Evolutionary conservation across 805 yeast species (phyloP).

Genomic region (Starmerella geochares): DNA sequence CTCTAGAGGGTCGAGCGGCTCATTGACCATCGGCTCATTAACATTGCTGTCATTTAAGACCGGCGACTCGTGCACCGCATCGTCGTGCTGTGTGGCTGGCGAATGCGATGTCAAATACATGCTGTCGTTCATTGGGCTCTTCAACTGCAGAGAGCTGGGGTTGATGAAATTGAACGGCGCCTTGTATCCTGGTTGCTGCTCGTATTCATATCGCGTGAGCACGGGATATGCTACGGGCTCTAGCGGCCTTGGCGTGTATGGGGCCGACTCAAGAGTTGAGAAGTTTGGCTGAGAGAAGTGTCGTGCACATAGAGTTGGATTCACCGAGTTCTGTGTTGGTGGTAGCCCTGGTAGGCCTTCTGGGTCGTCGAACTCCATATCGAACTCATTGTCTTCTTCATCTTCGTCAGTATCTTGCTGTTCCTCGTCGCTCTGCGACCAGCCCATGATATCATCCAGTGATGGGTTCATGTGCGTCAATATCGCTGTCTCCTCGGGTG

Average conservation of each 20-base stretch:
- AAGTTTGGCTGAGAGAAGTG: slow-evolving; percentile 17
- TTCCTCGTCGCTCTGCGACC: slow-evolving; percentile 23
- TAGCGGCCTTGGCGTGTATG: slow-evolving; percentile 10
- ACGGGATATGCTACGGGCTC: neutral
- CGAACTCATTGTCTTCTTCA: slow-evolving; percentile 23
- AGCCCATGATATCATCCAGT: slow-evolving; percentile 18
- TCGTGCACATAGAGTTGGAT: slow-evolving; percentile 9
- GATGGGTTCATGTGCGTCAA: slow-evolving; percentile 5
- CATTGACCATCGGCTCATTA: neutral
- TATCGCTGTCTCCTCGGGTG: slow-evolving; percentile 20
- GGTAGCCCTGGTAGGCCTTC: slow-evolving; percentile 12
- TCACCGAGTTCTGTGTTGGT: slow-evolving; percentile 2
- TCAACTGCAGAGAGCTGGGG: slow-evolving; percentile 20
- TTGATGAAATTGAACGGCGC: slow-evolving; percentile 17
- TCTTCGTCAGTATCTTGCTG: slow-evolving; percentile 25
- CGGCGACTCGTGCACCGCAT: neutral
- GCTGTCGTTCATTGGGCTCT: neutral
- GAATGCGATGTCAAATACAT: neutral
- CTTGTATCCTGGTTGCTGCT: slow-evolving; percentile 8
- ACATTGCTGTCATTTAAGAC: neutral
- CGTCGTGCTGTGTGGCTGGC: neutral
- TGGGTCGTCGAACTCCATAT: slow-evolving; percentile 20
- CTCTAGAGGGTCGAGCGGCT: neutral
- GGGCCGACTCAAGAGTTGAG: slow-evolving; percentile 4
- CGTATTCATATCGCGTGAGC: neutral